phyloP scores from a whole-genome alignment of 23 red algal genomes.

The Chondrus crispus region DNA sequence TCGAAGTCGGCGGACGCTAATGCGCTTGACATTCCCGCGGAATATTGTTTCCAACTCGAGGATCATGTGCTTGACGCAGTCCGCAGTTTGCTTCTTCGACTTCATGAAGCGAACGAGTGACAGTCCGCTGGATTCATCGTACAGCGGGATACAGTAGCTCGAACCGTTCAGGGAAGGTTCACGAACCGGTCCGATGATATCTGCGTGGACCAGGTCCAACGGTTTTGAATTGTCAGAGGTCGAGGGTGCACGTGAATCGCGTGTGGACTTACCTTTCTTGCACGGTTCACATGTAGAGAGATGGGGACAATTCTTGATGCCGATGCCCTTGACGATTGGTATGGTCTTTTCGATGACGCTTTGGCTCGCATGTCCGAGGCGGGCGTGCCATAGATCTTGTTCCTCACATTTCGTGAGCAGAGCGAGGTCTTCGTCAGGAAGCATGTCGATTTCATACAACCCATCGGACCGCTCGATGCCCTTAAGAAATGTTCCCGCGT shows the following conservation, averaged over 20 bases:
- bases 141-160: neutral
- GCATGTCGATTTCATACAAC: neutral
- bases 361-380: neutral
- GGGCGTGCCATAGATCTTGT: neutral
- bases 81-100: neutral
- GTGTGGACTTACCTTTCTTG: neutral
- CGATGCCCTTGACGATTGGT: neutral
- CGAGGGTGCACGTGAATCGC: neutral
- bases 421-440: neutral
- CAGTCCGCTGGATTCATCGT: neutral
- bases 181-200: neutral
- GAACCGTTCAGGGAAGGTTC: neutral
- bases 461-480: neutral
- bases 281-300: neutral
- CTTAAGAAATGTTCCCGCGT: neutral
- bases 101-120: neutral
- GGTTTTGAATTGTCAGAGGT: neutral
- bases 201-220: neutral
- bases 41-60: neutral
- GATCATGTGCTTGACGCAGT: neutral
- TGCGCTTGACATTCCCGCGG: neutral
- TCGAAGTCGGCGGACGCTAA: neutral
- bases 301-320: neutral
- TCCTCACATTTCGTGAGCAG: neutral
- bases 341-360: neutral